Evolutionary conservation across 208 protist species (phyloP).

Genomic region (Wallacemonas sp.): DNA sequence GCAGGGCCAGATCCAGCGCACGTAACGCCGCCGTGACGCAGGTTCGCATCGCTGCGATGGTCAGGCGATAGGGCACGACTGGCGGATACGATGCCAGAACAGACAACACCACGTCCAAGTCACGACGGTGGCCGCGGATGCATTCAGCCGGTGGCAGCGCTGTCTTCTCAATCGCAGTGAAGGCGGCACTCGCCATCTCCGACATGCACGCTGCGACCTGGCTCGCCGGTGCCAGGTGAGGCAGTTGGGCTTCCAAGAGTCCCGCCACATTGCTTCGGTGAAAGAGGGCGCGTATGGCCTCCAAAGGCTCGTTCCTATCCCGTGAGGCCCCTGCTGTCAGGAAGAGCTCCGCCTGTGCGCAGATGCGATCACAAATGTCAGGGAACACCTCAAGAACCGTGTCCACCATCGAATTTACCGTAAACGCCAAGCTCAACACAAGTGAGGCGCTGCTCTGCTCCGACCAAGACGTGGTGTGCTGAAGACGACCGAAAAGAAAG

Average conservation of each 20-base stretch:
- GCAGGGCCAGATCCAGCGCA: constrained; percentile 51
- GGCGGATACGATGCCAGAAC: neutral
- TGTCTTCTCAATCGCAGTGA: neutral
- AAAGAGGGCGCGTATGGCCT: neutral
- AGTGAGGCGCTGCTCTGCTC: no score
- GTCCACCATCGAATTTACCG: no score
- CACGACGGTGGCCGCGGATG: neutral
- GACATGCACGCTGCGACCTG: no score
- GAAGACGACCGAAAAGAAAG: neutral
- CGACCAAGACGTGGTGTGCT: neutral
- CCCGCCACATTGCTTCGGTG: neutral
- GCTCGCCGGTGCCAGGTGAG: no score
- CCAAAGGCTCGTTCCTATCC: neutral
- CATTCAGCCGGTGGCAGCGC: neutral
- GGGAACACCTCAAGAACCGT: no score
- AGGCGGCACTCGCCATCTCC: no score
- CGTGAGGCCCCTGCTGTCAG: neutral
- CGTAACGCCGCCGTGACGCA: constrained; percentile 13
- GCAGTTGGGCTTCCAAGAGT: neutral
- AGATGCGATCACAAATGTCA: no score
- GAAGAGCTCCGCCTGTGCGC: neutral
- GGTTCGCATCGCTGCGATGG: no score
- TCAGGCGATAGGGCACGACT: neutral
- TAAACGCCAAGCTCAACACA: no score
- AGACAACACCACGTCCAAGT: neutral